Evolutionary conservation across 2,329 filamentous ascomycete species (phyloP), one percentile per base, ranked within the genome.

Genomic region (Cylindrodendrum hubeiense): DNA sequence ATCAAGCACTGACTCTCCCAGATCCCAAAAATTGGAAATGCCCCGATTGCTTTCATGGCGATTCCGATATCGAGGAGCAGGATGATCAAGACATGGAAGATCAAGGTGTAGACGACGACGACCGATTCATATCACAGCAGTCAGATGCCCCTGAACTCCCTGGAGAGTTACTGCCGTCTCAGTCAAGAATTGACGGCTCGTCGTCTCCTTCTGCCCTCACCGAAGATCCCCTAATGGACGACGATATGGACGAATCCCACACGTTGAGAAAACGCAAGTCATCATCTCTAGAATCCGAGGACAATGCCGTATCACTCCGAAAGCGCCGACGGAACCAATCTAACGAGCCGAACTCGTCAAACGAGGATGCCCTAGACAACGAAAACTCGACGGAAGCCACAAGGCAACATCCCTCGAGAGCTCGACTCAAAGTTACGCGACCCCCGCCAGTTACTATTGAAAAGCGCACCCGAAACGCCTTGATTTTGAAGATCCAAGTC

Each of bases 241-340:
- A 70, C 17, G 60, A 62, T 3, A 51, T 50, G 3, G 71, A 95
- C 78, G 92, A 91, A 49, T 90, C 93, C 9, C 90, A 94, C 57
- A 88, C 92, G 33, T 82, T 97, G 65, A 88, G 95, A 65, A 97
- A 97, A 80, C 89, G 95, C 58, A 97, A 95, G 79, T 91, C 93
- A 19, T 94, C 93, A 1, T 91, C 92, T 3, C 84, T 87, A 13
- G 90, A 91, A 52, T 83, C 81, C 68, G 84, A 93, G 67, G 85
- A 91, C 70, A 82, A 83, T 17, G 79, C 82, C 17, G 79, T 83
- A 63, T 81, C 84, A 1, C 76, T 85, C 37, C 85, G 86, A 65
- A 90, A 88, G 76, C 83, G 89, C 34, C 80, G 85, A 47, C 83
- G 83, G 71, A 83, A 85, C 24, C 80, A 80, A 0, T 81, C 80